Percentiles rank a stretch among this genome's conserved stretches.
These are phyloP conservation scores for Cladosporium phlei DNA, from an alignment of 2,329 filamentous ascomycete species.

Conservation along the genomic window DNA sequence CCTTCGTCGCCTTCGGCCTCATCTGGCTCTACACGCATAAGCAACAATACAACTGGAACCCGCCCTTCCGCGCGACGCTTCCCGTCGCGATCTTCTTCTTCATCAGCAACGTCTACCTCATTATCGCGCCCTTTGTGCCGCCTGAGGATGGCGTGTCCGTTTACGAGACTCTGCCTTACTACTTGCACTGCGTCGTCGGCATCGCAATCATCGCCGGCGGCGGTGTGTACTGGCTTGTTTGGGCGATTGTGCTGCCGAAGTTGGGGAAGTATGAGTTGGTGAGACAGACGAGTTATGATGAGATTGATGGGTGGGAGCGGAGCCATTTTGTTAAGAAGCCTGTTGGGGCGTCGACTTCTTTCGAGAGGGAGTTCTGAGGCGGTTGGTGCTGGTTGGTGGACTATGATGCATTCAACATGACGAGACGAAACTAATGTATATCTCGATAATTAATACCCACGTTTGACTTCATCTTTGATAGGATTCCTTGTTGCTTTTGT, in stretches of 20 bases:
- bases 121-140: slow-evolving; percentile 49
- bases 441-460: no score
- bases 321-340: slow-evolving; percentile 31
- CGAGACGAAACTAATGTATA: no score
- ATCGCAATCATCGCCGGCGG: slow-evolving; percentile 47
- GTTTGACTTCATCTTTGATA: no score
- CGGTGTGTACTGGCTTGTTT: slow-evolving; percentile 49
- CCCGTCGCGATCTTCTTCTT: slow-evolving; percentile 51
- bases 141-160: slow-evolving; percentile 45
- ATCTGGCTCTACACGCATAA: slow-evolving; percentile 43
- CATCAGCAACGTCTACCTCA: slow-evolving; percentile 50
- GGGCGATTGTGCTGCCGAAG: slow-evolving; percentile 47
- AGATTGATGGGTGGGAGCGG: slow-evolving; percentile 38
- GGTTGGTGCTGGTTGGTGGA: background rate
- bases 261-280: slow-evolving; percentile 35
- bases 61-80: slow-evolving; percentile 46
- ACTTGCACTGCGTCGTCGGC: slow-evolving; percentile 50
- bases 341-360: background rate
- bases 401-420: slow-evolving; percentile 3
- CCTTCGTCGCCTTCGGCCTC: slow-evolving; percentile 47
- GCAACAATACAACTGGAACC: slow-evolving; percentile 44
- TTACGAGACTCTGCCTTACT: slow-evolving; percentile 51
- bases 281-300: slow-evolving; percentile 29
- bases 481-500: no score
- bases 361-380: background rate